Conservation (phyloP, 352 stramenopile genomes). For the Lagenidium giganteum region DNA sequence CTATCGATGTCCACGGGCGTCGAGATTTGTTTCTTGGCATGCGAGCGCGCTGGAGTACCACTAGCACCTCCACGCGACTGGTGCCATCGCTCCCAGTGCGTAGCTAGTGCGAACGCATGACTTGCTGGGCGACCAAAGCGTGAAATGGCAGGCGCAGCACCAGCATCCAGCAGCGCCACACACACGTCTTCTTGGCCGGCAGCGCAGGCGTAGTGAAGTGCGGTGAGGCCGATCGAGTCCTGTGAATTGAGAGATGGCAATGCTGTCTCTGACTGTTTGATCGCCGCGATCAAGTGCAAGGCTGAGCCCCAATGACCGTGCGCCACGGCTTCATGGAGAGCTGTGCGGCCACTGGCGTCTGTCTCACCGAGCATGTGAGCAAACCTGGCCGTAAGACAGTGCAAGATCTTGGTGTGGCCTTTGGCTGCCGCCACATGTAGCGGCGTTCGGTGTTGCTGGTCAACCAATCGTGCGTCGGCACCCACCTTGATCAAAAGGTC, state of each 20-base stretch:
- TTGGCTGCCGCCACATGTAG: constrained; percentile 44
- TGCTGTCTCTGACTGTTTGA: constrained; percentile 11
- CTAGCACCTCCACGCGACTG: too few species aligned
- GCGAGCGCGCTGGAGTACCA: too few species aligned
- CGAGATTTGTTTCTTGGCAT: too few species aligned
- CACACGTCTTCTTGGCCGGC: constrained; percentile 23
- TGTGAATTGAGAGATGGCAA: constrained; percentile 24
- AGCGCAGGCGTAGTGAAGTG: constrained; percentile 50
- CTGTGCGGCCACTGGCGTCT: constrained; percentile 34
- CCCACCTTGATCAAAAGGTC: constrained; percentile 57
- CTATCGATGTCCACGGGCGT: constrained; percentile 25
- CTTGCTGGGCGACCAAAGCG: constrained; percentile 17
- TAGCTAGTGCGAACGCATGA: constrained; percentile 18
- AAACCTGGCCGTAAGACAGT: constrained; percentile 40
- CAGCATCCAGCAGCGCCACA: constrained; percentile 23
- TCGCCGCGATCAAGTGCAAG: constrained; percentile 21
- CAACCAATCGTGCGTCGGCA: constrained; percentile 40
- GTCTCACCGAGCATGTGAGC: constrained; percentile 24
- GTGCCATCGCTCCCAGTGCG: constrained; percentile 10
- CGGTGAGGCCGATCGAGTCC: constrained; percentile 46
- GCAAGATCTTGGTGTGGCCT: constrained; percentile 40
- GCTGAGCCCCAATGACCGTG: constrained; percentile 27
- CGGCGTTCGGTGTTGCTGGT: constrained; percentile 36
- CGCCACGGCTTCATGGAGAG: constrained; percentile 43
- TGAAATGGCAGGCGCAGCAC: constrained; percentile 24